phyloP scores from a whole-genome alignment of 1,284 basidiomycete genomes.

The Tilletia walkeri region DNA sequence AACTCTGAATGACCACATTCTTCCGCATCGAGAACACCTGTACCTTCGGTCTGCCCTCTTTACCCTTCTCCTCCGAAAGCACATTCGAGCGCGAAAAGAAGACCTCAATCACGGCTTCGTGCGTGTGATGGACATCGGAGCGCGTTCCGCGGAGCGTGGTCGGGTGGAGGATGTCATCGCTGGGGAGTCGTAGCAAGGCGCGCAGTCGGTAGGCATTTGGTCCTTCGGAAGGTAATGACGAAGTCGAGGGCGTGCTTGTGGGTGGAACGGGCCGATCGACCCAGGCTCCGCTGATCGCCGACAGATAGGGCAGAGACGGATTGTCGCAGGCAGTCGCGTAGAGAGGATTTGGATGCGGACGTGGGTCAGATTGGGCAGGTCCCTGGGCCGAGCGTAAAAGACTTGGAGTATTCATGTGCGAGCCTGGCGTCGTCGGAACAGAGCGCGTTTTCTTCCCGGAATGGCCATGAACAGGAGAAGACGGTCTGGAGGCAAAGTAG shows the following conservation, averaged over 20 bases:
- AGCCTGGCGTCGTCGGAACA: neutral
- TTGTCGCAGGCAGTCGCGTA: slow-evolving; percentile 12
- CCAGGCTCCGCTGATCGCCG: slow-evolving; percentile 13
- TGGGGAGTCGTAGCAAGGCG: slow-evolving; percentile 47
- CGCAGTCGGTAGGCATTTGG: slow-evolving; percentile 39
- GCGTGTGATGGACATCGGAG: slow-evolving; percentile 49
- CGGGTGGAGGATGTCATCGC: slow-evolving; percentile 48
- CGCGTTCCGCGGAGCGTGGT: slow-evolving; percentile 49
- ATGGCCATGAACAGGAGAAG: neutral
- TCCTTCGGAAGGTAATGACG: neutral
- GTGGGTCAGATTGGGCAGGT: neutral
- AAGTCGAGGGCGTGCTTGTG: neutral
- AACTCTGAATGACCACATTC: slow-evolving; percentile 44
- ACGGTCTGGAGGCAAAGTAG: slow-evolving; percentile 3
- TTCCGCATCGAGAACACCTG: slow-evolving; percentile 54
- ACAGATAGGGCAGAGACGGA: neutral
- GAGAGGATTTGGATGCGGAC: slow-evolving; percentile 11
- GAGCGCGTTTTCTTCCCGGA: neutral
- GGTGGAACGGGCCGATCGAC: neutral
- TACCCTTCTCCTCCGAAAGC: slow-evolving; percentile 45
- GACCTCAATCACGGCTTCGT: slow-evolving; percentile 51
- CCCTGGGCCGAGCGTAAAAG: neutral
- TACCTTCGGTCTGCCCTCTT: slow-evolving; percentile 38
- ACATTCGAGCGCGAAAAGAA: slow-evolving; percentile 51
- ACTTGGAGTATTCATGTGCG: no score